Evolutionary conservation across 2,329 filamentous ascomycete genomes (phyloP), one percentile per base, ranked within the genome.

Genomic region (Scedosporium boydii): DNA sequence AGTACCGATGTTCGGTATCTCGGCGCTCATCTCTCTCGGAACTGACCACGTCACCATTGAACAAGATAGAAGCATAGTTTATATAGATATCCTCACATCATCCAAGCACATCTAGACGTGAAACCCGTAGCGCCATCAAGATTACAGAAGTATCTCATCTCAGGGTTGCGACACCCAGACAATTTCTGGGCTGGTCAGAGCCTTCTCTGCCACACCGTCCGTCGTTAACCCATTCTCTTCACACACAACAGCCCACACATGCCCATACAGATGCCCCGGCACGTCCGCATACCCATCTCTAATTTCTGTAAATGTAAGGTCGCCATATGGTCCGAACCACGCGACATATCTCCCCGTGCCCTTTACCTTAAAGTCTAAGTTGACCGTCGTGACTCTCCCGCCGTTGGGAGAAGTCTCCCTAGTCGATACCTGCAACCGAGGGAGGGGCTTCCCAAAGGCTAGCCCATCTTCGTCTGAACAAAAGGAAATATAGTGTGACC

Each of bases 341-440:
- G 74, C 75, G 2, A 75, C 61, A 59, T 67, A 75, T 29, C 68
- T 66, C 6, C 68, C 65, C 0, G 64, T 67, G 4, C 63, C 61
- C 68, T 93, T 86, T 0, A 78, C 72, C 12, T 80, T 78, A 68
- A 96, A 92, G 64, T 89, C 86, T 2, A 96, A 73, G 1, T 89
- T 91, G 18, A 90, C 82, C 73, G 72, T 65, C 38, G 58, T 67
- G 14, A 60, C 65, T 64, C 62, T 63, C 46, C 29, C 46, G 14
- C 61, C 61, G 7, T 59, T 27, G 7, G 61, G 34, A 16, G 61
- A 59, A 60, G 66, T 51, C 63, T 66, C 64, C 62, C 66, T 56
- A 38, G 56, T 58, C 55, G 66, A 59, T 18, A 65, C 51, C 2
- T 34, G 14, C 26, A 65, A 14, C 18, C 55, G 57, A 1, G 59